Evolutionary conservation across 2,329 filamentous ascomycete species (phyloP).

Genomic region (Colletotrichum sp.): DNA sequence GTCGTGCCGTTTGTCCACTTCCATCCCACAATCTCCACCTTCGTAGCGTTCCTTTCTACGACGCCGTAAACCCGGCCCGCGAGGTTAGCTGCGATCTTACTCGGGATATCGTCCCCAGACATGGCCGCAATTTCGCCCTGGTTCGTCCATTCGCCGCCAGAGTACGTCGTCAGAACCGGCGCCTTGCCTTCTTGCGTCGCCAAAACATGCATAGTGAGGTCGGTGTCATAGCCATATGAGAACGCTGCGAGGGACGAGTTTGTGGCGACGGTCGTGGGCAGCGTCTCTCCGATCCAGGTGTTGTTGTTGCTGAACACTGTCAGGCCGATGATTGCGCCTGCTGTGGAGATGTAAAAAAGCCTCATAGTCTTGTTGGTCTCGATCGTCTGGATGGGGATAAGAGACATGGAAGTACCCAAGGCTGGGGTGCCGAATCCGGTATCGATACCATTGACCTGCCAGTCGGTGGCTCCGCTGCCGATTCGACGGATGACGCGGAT

Average conservation of each 20-base stretch:
- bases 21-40: slow-evolving; percentile 17
- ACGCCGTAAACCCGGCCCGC: slow-evolving; percentile 17
- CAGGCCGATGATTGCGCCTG: neutral
- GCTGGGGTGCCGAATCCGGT: slow-evolving; percentile 6
- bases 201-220: slow-evolving; percentile 14
- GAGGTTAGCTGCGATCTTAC: slow-evolving; percentile 10
- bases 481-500: slow-evolving; percentile 3
- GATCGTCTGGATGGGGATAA: slow-evolving; percentile 7
- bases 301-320: neutral
- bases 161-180: neutral
- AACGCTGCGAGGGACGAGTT: slow-evolving; percentile 8
- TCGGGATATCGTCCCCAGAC: slow-evolving; percentile 4
- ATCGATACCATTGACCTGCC: neutral
- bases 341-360: slow-evolving; percentile 5
- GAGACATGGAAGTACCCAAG: neutral
- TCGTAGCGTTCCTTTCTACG: neutral
- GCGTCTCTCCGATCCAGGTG: neutral
- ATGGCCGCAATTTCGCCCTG: neutral
- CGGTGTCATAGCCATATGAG: slow-evolving; percentile 10
- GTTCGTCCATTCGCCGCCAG: slow-evolving; percentile 3
- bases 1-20: slow-evolving; percentile 20
- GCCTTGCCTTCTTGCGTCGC: neutral
- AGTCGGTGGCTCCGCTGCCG: neutral
- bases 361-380: neutral
- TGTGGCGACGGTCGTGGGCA: neutral